Evolutionary conservation across 495 filamentous ascomycete species (phyloP), one percentile per base, ranked within the genome.

Genomic region (Hyaloscypha bicolor): DNA sequence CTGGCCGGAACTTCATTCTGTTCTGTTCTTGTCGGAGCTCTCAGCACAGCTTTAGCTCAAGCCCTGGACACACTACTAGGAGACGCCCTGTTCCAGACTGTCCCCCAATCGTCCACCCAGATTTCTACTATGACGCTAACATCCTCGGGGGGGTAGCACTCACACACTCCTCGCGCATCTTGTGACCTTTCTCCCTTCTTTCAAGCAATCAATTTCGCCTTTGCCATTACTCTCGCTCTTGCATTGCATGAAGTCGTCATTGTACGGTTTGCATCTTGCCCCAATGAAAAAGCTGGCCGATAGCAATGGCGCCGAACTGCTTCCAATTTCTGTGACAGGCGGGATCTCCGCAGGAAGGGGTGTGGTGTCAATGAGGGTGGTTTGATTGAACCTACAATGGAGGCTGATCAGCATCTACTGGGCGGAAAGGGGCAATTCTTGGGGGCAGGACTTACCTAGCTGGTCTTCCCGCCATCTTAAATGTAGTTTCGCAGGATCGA

Each of bases 231-330:
- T 86, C 82, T 96, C 92, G 60, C 86, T 90, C 89, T 98, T 99
- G 88, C 95, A 99, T 80, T 95, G 88, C 93, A 99, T 98, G 80
- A 88, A 99, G 80, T 99, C 95, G 82, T 99, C 95, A 80, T 97
- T 99, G 83, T 93, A 99, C 57, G 91, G 83, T 74, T 86, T 89
- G 87, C 95, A 99, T 72, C 94, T 88, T 67, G 93, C 93, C 57
- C 95, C 95, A 77, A 99, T 99, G 76, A 97, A 98, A 85, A 89
- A 99, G n/a, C 93, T 87, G 21, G 95, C 96, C 68, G 91, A 94
- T 39, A 93, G 80, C 30, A 99, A 84, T 48, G 95, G 96, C 21
- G 94, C 96, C 53, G 93, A 97, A 67, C 88, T 95, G 58, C 92
- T 85, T 62, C 95, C 95, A 72, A 98, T 86, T 78, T 99, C 95